phyloP scores from a whole-genome alignment of 257 asterid genomes.

The Ocimum tenuiflorum region DNA sequence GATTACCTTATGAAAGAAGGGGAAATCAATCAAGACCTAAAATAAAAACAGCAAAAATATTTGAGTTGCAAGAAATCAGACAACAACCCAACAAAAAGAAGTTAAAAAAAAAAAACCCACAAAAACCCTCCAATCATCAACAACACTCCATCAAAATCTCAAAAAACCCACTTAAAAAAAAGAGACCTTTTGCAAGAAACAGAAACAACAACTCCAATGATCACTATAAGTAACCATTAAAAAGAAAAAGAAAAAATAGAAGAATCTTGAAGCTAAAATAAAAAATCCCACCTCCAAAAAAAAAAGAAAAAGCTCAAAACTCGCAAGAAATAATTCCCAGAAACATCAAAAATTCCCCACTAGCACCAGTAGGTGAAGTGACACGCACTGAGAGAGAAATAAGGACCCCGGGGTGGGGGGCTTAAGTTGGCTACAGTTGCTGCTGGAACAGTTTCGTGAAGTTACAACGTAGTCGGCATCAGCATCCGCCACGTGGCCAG shows the following conservation, averaged over 20 bases:
- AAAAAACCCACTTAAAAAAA: neutral
- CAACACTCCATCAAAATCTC: neutral
- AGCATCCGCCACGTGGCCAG: conserved; percentile 18
- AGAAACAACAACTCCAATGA: neutral
- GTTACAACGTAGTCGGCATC: conserved; percentile 16
- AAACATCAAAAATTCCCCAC: conserved; percentile 16
- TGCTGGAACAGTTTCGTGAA: neutral
- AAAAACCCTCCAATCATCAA: neutral
- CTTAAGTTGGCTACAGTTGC: too few relatives aligned
- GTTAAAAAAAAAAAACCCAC: too few relatives aligned
- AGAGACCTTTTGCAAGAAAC: neutral
- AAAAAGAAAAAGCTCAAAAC: neutral
- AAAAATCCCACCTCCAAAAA: neutral
- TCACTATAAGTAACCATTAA: neutral
- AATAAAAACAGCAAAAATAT: neutral
- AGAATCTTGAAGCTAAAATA: conserved; percentile 12
- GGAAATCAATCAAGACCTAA: neutral
- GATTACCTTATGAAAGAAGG: neutral
- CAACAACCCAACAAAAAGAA: neutral
- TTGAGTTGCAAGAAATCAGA: neutral
- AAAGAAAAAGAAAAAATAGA: neutral
- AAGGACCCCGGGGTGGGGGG: neutral
- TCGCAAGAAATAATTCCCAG: neutral
- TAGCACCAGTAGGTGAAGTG: neutral
- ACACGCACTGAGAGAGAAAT: conserved; percentile 21